A percentile compares a stretch with the other conserved stretches of the same genome.
Evolutionary conservation across 2,329 filamentous ascomycete species (phyloP).

Genomic region (Colletotrichum sansevieriae): DNA sequence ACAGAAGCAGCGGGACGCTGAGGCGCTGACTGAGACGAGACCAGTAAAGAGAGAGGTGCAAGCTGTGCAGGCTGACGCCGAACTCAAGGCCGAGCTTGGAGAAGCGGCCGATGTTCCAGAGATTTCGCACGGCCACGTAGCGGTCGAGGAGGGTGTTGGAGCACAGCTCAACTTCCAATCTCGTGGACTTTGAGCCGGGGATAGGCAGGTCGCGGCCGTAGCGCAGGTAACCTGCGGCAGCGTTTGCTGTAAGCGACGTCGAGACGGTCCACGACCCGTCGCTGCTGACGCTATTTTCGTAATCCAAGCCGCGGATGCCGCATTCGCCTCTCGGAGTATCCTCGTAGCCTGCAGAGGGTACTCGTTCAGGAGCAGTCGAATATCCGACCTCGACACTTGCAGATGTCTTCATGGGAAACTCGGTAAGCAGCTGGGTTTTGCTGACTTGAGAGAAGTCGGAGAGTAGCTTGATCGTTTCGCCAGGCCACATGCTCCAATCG

Average conservation of each 20-base stretch:
- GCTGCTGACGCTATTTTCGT: constrained; percentile 46
- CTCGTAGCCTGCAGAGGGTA: constrained; percentile 48
- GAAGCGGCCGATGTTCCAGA: constrained; percentile 57
- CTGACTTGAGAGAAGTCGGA: constrained; percentile 50
- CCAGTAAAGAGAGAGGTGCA: constrained; percentile 63
- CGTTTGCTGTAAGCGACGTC: constrained; percentile 48
- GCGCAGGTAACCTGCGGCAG: constrained; percentile 53
- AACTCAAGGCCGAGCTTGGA: constrained; percentile 60
- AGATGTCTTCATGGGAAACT: constrained; percentile 47
- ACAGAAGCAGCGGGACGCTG: constrained; percentile 58
- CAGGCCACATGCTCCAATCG: constrained; percentile 51
- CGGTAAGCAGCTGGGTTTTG: constrained; percentile 48
- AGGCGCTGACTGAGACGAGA: constrained; percentile 60
- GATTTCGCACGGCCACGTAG: constrained; percentile 58
- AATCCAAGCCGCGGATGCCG: constrained; percentile 55
- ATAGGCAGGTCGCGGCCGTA: constrained; percentile 53
- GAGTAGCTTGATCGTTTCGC: constrained; percentile 51
- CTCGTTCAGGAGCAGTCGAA: constrained; percentile 50
- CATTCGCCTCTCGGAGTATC: constrained; percentile 50
- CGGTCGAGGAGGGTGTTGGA: constrained; percentile 52
- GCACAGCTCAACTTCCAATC: constrained; percentile 59
- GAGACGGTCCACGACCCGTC: constrained; percentile 57
- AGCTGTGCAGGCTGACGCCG: constrained; percentile 54
- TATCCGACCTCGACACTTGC: constrained; percentile 60
- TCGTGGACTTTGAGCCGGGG: constrained; percentile 45